These are phyloP conservation scores for Lagenidium sp. DNA, from an alignment of 352 stramenopile species.

Conservation along the genomic window DNA sequence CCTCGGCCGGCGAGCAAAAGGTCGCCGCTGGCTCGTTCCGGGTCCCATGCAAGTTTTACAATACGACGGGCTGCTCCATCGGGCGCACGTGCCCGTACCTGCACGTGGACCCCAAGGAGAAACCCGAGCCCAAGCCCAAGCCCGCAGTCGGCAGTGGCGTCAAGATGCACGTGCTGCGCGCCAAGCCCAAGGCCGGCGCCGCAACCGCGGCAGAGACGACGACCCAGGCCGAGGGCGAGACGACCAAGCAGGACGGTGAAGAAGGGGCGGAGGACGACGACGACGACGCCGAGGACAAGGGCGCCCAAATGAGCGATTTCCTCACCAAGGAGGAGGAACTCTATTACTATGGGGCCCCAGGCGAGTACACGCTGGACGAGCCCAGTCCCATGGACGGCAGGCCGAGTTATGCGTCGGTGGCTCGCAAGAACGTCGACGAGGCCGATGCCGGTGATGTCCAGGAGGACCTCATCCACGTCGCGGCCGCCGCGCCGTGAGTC, in stretches of 20 bases:
- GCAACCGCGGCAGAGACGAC: too few relatives aligned
- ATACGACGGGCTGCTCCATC: slow-evolving; percentile 44
- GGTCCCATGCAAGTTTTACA: slow-evolving; percentile 67
- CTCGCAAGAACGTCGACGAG: slow-evolving; percentile 23
- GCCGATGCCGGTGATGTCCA: slow-evolving; percentile 18
- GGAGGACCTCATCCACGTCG: slow-evolving; percentile 25
- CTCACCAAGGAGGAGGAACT: slow-evolving; percentile 78
- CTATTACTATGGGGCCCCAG: slow-evolving; percentile 73
- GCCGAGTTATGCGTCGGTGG: slow-evolving; percentile 39
- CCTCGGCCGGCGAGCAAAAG: slow-evolving; percentile 25
- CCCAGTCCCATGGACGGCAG: background rate
- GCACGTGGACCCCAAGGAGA: slow-evolving; percentile 20
- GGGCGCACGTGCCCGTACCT: slow-evolving; percentile 6
- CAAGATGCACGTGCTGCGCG: too few relatives aligned
- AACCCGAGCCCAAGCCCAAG: slow-evolving; percentile 10
- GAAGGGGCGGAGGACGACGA: slow-evolving; percentile 24
- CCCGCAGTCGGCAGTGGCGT: slow-evolving; percentile 7
- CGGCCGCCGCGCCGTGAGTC: slow-evolving; percentile 43
- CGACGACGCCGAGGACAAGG: slow-evolving; percentile 18
- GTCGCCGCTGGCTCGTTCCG: slow-evolving; percentile 31
- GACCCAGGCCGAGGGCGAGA: slow-evolving; percentile 1
- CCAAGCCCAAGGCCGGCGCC: too few relatives aligned
- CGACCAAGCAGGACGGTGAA: background rate
- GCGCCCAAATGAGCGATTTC: slow-evolving; percentile 58
- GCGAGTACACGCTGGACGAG: slow-evolving; percentile 26